These are phyloP conservation scores for Colletotrichum liaoningense DNA, from an alignment of 2,329 filamentous ascomycete genomes.

Conservation along the genomic window DNA sequence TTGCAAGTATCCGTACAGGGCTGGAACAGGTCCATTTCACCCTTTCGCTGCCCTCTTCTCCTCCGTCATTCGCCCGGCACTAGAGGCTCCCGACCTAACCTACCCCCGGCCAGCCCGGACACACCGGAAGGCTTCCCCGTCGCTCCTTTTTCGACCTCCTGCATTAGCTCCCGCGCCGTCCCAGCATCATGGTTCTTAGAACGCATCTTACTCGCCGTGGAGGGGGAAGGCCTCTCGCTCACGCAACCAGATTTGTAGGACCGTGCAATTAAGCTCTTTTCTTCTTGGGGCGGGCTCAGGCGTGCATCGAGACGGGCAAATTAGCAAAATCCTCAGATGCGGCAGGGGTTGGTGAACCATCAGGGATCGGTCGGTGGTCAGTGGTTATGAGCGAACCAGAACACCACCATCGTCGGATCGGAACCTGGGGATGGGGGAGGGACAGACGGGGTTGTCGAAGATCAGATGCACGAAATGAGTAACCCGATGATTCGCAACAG, in stretches of 20 bases:
- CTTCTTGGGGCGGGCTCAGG: too few species aligned
- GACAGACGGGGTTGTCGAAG: not conserved
- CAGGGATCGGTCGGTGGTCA: not conserved
- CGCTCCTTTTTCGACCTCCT: slow-evolving; percentile 15
- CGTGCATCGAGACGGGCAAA: not conserved
- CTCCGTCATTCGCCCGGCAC: not conserved
- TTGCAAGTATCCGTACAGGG: slow-evolving; percentile 5
- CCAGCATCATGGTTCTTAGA: slow-evolving; percentile 18
- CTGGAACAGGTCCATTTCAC: slow-evolving; percentile 4
- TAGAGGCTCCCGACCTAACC: not conserved
- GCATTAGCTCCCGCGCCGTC: slow-evolving; percentile 31
- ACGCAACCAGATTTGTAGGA: not conserved
- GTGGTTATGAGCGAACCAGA: not conserved
- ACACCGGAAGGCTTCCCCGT: not conserved
- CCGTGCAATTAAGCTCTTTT: slow-evolving; percentile 1
- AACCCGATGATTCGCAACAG: not conserved
- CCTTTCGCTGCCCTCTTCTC: not conserved
- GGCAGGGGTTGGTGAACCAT: not conserved
- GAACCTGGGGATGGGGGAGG: not conserved
- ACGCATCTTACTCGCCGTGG: not conserved
- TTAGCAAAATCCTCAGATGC: not conserved
- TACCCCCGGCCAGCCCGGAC: not conserved
- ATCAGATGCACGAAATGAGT: not conserved
- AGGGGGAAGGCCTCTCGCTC: not conserved
- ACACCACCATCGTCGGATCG: slow-evolving; percentile 10